phyloP scores from a whole-genome alignment of 1,139 yeast genomes.

The Pichia sp. region DNA sequence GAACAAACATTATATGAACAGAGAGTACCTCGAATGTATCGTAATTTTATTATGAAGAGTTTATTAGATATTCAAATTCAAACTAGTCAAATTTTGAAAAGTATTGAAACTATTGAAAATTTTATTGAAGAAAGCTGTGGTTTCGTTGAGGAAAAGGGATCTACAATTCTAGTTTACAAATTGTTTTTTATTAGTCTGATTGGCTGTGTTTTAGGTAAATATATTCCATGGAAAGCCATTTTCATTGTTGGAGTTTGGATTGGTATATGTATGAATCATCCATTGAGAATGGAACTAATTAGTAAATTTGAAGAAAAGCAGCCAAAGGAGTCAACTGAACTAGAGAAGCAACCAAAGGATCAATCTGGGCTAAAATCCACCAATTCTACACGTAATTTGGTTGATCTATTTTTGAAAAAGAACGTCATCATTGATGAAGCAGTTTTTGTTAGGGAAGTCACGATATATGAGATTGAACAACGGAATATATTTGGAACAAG shows the following conservation, averaged over 20 bases:
- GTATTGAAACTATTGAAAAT: constrained; percentile 48
- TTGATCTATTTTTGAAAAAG: not conserved
- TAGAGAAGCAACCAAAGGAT: too few relatives aligned
- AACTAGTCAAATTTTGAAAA: constrained; percentile 49
- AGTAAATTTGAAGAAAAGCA: constrained; percentile 25
- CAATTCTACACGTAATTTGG: too few relatives aligned
- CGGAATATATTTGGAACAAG: constrained; percentile 53
- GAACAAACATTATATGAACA: not conserved
- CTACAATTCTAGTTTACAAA: constrained; percentile 47
- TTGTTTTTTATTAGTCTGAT: constrained; percentile 32
- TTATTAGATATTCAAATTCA: constrained; percentile 60
- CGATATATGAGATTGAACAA: constrained; percentile 68
- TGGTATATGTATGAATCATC: constrained; percentile 47
- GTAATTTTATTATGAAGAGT: constrained; percentile 42
- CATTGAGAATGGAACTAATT: constrained; percentile 26
- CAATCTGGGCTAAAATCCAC: too few relatives aligned
- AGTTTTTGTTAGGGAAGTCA: constrained; percentile 57
- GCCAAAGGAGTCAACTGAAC: not conserved
- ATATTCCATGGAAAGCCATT: constrained; percentile 60
- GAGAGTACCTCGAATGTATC: constrained; percentile 20
- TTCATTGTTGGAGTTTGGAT: constrained; percentile 57
- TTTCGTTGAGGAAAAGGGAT: constrained; percentile 61
- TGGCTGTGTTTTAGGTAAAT: constrained; percentile 51
- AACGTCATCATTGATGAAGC: constrained; percentile 53
- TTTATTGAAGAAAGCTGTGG: constrained; percentile 62